Evolutionary conservation across 768 basidiomycete species (phyloP).

Genomic region (Podaxis carcinomalis): DNA sequence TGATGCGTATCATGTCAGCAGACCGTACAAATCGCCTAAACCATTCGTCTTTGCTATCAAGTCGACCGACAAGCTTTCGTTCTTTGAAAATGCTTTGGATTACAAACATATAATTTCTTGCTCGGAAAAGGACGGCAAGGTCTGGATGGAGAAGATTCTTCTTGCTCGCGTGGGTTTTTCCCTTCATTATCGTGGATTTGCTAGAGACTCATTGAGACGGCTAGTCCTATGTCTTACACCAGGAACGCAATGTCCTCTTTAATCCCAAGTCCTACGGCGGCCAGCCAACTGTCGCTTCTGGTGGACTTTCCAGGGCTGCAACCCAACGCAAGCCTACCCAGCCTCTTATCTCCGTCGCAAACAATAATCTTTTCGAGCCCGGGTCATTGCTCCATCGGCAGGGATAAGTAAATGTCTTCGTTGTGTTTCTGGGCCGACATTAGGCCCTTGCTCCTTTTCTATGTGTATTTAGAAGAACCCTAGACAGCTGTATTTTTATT

Average conservation of each 20-base stretch:
- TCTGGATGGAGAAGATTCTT: constrained; percentile 78
- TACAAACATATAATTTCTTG: constrained; percentile 87
- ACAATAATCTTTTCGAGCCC: constrained; percentile 58
- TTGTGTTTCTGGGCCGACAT: constrained; percentile 11
- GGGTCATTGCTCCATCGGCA: constrained; percentile 68
- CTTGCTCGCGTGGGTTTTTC: constrained; percentile 67
- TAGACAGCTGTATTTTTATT: constrained; percentile 10
- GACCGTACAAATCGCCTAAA: constrained; percentile 78
- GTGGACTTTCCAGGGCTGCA: constrained; percentile 31
- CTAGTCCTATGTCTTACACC: constrained; percentile 80
- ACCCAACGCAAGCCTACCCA: constrained; percentile 28
- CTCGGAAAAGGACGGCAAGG: constrained; percentile 63
- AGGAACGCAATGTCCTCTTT: constrained; percentile 71
- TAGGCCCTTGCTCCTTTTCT: background rate
- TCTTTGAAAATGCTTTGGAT: constrained; percentile 86
- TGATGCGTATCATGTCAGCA: constrained; percentile 80
- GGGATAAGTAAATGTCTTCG: constrained; percentile 15
- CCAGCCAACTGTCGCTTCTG: constrained; percentile 16
- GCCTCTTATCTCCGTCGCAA: constrained; percentile 37
- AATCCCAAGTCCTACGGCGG: constrained; percentile 31
- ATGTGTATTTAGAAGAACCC: background rate
- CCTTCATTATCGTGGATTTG: constrained; percentile 1
- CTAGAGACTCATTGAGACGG: constrained; percentile 10
- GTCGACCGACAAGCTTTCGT: constrained; percentile 78
- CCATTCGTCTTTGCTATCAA: constrained; percentile 83